Percentiles rank a stretch among this genome's conserved stretches.
Evolutionary conservation across 257 asterid genomes (phyloP).

Genomic region (Przewalskia tangutica): DNA sequence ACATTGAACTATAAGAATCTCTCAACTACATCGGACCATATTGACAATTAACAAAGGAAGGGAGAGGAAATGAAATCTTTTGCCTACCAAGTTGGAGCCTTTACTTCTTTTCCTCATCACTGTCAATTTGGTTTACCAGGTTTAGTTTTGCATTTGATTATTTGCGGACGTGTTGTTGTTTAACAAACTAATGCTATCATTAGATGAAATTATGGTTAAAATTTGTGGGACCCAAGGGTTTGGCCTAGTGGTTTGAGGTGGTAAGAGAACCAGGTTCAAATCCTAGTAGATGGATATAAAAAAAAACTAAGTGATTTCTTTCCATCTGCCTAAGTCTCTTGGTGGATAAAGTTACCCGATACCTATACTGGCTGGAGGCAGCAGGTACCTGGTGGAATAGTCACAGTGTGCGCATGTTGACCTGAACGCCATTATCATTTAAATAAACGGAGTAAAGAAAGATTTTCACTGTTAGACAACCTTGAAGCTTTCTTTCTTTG

Average conservation of each 20-base stretch:
- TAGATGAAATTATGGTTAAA: not conserved
- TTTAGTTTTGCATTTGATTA: not conserved
- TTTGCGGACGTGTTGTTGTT: not conserved
- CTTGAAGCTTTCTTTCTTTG: not conserved
- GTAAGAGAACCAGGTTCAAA: not conserved
- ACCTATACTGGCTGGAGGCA: not conserved
- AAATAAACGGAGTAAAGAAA: no score
- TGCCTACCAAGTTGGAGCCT: not conserved
- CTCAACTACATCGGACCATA: not conserved
- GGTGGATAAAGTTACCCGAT: not conserved
- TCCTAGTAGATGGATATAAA: no score
- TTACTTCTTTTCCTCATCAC: not conserved
- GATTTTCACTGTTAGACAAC: not conserved
- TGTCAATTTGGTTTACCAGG: not conserved
- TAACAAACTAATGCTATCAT: not conserved
- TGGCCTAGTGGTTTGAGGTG: not conserved
- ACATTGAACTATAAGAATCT: not conserved
- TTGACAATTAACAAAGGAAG: not conserved
- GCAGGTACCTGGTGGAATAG: not conserved
- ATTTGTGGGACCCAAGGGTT: not conserved
- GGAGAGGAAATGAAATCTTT: not conserved
- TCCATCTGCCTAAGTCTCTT: not conserved
- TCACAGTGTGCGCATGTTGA: not conserved
- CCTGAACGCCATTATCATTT: not conserved
- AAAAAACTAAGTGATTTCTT: not conserved